Evolutionary conservation across 164 flowering plant species (phyloP).

Genomic region (Aristolochia contorta): DNA sequence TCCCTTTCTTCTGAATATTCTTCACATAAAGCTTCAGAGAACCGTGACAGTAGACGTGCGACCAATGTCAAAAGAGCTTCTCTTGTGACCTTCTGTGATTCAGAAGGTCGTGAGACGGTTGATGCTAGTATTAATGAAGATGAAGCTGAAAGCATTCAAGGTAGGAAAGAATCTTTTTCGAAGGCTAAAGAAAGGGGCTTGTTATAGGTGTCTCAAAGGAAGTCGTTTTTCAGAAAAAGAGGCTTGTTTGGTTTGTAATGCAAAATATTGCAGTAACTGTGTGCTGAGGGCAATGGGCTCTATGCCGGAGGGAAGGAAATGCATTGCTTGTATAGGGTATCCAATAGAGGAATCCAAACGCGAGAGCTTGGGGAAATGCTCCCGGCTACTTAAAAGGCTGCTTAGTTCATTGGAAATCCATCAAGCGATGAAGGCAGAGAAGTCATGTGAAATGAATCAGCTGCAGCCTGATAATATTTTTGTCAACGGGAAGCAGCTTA

Average conservation of each 20-base stretch:
- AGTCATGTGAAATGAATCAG: conserved; percentile 78
- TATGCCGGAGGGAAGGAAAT: conserved; percentile 99
- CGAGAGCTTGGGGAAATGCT: conserved; percentile 69
- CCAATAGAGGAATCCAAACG: conserved; percentile 77
- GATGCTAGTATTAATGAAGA: conserved; percentile 15
- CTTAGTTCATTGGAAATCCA: conserved; percentile 65
- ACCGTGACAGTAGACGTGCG: conserved; percentile 16
- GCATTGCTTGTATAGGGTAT: conserved; percentile 79
- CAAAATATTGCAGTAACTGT: conserved; percentile 85
- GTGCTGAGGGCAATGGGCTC: conserved; percentile 98
- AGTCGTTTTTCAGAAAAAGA: conserved; percentile 87
- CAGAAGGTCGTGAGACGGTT: conserved; percentile 16
- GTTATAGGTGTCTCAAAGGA: conserved; percentile 81
- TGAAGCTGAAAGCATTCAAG: conserved; percentile 18
- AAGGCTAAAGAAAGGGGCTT: conserved; percentile 55
- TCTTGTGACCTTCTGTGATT: conserved; percentile 41
- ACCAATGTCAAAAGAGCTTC: conserved; percentile 29
- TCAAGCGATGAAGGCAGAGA: conserved; percentile 85
- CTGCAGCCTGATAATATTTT: conserved; percentile 65
- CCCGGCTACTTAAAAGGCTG: conserved; percentile 74
- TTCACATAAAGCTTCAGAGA: conserved; percentile 28
- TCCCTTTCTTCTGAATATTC: conserved; percentile 31
- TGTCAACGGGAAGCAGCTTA: conserved; percentile 76
- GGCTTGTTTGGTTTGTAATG: conserved; percentile 86
- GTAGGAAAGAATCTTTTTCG: conserved; percentile 20